Evolutionary conservation across 2,329 filamentous ascomycete genomes (phyloP).

Genomic region (Fulvia fulva): DNA sequence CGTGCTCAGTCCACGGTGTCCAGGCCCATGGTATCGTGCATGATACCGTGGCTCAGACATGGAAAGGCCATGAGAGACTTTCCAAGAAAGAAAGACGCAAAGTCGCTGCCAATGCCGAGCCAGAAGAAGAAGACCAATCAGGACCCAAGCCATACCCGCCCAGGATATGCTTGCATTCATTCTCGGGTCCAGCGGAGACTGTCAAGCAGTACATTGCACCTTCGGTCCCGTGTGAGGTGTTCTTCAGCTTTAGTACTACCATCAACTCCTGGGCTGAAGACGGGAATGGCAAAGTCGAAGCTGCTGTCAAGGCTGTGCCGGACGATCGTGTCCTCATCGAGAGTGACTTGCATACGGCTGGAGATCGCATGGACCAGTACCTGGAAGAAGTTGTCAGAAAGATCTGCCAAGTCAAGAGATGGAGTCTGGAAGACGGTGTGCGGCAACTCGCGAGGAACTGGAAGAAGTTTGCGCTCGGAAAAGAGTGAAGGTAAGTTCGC

Average conservation of each 20-base stretch:
- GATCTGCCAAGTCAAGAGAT: slow-evolving; percentile 74
- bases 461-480: slow-evolving; percentile 68
- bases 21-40: slow-evolving; percentile 70
- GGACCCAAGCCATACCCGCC: slow-evolving; percentile 68
- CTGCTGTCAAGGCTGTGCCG: slow-evolving; percentile 68
- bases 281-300: slow-evolving; percentile 51
- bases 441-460: slow-evolving; percentile 69
- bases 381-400: slow-evolving; percentile 72
- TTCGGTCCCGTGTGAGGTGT: slow-evolving; percentile 70
- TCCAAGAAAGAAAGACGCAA: slow-evolving; percentile 54
- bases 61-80: slow-evolving; percentile 66
- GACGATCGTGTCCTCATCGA: slow-evolving; percentile 78
- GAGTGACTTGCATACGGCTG: slow-evolving; percentile 83
- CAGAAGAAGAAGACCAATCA: slow-evolving; percentile 3
- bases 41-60: slow-evolving; percentile 60
- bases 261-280: slow-evolving; percentile 61
- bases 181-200: slow-evolving; percentile 71
- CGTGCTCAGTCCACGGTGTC: slow-evolving; percentile 69
- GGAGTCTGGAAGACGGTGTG: slow-evolving; percentile 70
- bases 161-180: slow-evolving; percentile 89
- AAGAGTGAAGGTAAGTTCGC: neutral
- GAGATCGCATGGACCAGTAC: slow-evolving; percentile 70
- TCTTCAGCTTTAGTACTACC: slow-evolving; percentile 79
- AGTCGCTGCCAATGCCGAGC: slow-evolving; percentile 13
- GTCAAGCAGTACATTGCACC: slow-evolving; percentile 74